A percentile compares a stretch with the other conserved stretches of the same genome.
Evolutionary conservation across 2,329 filamentous ascomycete genomes (phyloP).

Genomic region (Fusarium sp.): DNA sequence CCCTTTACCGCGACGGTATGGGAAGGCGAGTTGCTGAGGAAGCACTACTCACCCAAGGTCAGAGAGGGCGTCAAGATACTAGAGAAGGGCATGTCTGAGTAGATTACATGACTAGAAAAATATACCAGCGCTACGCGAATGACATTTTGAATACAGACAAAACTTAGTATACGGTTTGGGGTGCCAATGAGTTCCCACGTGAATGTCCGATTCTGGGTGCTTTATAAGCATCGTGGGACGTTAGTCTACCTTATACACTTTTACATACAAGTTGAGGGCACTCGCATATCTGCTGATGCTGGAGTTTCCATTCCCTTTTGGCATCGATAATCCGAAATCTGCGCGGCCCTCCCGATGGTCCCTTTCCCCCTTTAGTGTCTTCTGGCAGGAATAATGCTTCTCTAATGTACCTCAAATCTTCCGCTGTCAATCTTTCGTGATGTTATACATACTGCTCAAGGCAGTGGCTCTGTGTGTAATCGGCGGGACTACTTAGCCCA

Average conservation of each 20-base stretch:
- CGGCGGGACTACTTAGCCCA: conserved; percentile 33
- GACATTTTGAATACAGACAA: background rate
- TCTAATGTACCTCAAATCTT: background rate
- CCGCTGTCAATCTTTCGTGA: background rate
- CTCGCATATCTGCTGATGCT: background rate
- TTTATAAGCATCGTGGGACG: background rate
- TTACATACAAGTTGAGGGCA: conserved; percentile 7
- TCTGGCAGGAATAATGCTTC: background rate
- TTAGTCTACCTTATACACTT: conserved; percentile 3
- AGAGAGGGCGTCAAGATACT: conserved; percentile 78
- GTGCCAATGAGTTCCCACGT: background rate
- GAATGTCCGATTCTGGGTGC: background rate
- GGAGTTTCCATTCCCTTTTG: background rate
- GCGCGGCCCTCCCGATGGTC: background rate
- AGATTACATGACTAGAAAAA: conserved; percentile 19
- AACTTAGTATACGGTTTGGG: background rate
- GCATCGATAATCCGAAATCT: conserved; percentile 1
- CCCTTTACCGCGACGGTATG: conserved; percentile 91
- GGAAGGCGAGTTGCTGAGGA: conserved; percentile 89
- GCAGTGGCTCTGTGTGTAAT: background rate
- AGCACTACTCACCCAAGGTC: conserved; percentile 89
- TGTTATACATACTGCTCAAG: background rate
- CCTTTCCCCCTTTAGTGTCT: background rate
- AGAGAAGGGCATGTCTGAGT: conserved; percentile 71
- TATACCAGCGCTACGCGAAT: conserved; percentile 9